A percentile compares a stretch with the other conserved stretches of the same genome.
phyloP scores from a whole-genome alignment of 1,139 yeast genomes.

The Candida smagusa region DNA sequence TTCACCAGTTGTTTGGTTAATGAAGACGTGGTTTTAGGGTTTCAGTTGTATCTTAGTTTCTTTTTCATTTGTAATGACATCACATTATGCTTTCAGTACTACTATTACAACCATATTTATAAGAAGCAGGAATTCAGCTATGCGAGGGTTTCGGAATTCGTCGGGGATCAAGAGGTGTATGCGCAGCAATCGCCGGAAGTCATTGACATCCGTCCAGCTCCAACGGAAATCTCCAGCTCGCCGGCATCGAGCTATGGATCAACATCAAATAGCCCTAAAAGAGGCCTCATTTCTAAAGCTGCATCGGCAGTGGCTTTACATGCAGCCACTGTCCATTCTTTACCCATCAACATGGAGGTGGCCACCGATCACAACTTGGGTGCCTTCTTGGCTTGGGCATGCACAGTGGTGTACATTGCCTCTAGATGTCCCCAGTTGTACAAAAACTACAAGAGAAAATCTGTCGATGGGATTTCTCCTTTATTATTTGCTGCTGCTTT shows the following conservation, averaged over 20 bases:
- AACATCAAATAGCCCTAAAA: constrained; percentile 4
- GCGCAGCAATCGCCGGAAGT: constrained; percentile 1
- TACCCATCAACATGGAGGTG: constrained; percentile 11
- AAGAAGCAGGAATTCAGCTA: constrained; percentile 11
- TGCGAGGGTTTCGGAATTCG: constrained; percentile 6
- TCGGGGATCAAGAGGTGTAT: constrained; percentile 3
- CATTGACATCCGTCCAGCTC: constrained; percentile 5
- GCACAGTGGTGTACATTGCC: constrained; percentile 69
- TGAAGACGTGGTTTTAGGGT: constrained; percentile 57
- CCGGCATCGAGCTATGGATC: constrained; percentile 4
- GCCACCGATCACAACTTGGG: constrained; percentile 37
- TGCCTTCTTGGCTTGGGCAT: constrained; percentile 69
- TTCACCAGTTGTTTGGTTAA: constrained; percentile 78
- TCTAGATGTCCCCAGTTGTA: constrained; percentile 84
- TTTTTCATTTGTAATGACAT: constrained; percentile 76
- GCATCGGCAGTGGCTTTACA: constrained; percentile 17
- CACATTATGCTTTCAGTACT: constrained; percentile 70
- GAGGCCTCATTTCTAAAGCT: constrained; percentile 1
- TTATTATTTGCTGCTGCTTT: constrained; percentile 76
- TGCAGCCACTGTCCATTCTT: constrained; percentile 22
- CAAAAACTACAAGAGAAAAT: constrained; percentile 70
- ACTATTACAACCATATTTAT: constrained; percentile 56
- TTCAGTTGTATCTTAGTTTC: constrained; percentile 71
- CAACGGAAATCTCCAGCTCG: constrained; percentile 1
- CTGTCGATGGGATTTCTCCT: constrained; percentile 84